phyloP scores from a whole-genome alignment of 2,329 filamentous ascomycete species.

The Colletotrichum sojae region DNA sequence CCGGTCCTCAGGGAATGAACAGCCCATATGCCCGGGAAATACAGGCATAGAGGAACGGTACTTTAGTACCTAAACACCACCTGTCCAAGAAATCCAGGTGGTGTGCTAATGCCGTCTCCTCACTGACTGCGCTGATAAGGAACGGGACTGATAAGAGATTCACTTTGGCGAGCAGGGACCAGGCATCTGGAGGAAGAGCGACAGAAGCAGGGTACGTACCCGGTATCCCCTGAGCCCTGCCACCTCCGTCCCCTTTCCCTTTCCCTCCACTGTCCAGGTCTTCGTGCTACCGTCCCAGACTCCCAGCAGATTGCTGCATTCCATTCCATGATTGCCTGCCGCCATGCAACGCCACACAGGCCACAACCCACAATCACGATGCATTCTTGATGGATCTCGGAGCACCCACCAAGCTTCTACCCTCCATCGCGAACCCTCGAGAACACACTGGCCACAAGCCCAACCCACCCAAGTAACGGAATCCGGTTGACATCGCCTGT shows the following conservation, averaged over 20 bases:
- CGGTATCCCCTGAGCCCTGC: constrained; percentile 15
- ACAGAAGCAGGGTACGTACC: not conserved
- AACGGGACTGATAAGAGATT: constrained; percentile 33
- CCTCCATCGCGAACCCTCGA: constrained; percentile 12
- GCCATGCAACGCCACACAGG: constrained; percentile 11
- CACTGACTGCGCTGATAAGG: constrained; percentile 21
- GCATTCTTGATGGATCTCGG: constrained; percentile 8
- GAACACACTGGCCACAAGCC: constrained; percentile 15
- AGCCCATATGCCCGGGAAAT: not conserved
- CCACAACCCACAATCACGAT: constrained; percentile 19
- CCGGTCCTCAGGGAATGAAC: not conserved
- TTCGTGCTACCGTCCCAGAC: not conserved
- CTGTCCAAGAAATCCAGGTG: constrained; percentile 7
- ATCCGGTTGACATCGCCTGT: not conserved
- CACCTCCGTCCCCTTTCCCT: constrained; percentile 18
- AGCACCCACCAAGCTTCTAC: constrained; percentile 18
- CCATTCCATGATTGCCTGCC: constrained; percentile 17
- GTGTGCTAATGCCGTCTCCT: constrained; percentile 21
- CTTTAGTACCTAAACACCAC: constrained; percentile 4
- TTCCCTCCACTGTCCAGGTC: not conserved
- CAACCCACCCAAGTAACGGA: not conserved
- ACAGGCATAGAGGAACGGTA: no score
- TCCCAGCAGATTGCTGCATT: not conserved
- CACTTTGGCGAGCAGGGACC: constrained; percentile 13
- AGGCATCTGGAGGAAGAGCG: not conserved